A percentile compares a stretch with the other conserved stretches of the same genome.
Conservation (phyloP, 1,284 basidiomycete genomes). For the Tilletia caries region DNA sequence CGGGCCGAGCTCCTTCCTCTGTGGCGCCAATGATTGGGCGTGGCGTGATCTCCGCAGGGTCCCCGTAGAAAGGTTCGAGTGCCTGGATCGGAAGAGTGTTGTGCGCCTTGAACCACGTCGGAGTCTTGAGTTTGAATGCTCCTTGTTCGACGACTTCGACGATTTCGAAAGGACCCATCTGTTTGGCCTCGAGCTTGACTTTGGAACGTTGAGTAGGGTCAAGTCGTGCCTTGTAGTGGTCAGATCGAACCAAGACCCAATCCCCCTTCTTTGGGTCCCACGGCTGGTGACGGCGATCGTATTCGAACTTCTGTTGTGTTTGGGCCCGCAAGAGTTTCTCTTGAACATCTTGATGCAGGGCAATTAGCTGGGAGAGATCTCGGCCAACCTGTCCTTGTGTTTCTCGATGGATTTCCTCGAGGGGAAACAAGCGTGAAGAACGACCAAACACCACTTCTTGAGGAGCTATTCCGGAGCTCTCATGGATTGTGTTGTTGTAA, state of each 20-base stretch:
- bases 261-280: not conserved
- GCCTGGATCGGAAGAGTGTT: not conserved
- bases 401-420: not conserved
- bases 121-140: not conserved
- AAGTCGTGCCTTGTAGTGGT: not conserved
- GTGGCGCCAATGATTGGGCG: not conserved
- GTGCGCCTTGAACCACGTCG: not conserved
- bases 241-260: not conserved
- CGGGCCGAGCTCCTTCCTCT: not conserved
- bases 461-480: slow-evolving; percentile 50
- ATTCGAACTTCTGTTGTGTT: not conserved
- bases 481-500: slow-evolving; percentile 57
- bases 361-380: no score
- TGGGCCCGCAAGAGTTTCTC: not conserved
- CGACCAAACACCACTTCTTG: slow-evolving; percentile 56
- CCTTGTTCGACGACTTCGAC: not conserved
- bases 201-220: not conserved
- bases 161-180: slow-evolving; percentile 6
- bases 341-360: no score
- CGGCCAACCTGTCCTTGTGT: not conserved
- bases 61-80: not conserved
- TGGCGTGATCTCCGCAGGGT: not conserved
- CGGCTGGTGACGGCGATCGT: not conserved
- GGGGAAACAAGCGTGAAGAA: not conserved
- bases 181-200: not conserved